A percentile compares a stretch with the other conserved stretches of the same genome.
phyloP scores from a whole-genome alignment of 2,329 filamentous ascomycete species.

The Colletotrichum incanum region DNA sequence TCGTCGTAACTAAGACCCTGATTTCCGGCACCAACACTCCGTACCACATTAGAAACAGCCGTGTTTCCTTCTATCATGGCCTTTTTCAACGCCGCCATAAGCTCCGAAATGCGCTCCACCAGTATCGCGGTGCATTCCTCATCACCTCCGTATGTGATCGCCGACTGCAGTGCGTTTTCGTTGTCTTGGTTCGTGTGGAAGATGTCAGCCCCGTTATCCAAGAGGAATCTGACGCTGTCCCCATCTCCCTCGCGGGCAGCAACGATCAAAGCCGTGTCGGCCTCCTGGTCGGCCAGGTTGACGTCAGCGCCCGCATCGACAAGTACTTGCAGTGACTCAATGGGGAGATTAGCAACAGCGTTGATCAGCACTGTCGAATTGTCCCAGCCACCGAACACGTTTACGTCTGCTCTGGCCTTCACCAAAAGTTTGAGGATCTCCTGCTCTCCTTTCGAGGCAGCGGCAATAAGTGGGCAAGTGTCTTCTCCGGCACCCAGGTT shows the following conservation, averaged over 20 bases:
- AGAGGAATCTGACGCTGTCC: constrained; percentile 53
- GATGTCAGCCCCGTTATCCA: constrained; percentile 55
- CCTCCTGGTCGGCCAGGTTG: constrained; percentile 52
- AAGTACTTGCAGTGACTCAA: constrained; percentile 50
- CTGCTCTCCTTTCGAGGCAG: constrained; percentile 52
- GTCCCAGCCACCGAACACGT: constrained; percentile 54
- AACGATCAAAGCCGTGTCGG: constrained; percentile 57
- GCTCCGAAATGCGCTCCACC: constrained; percentile 49
- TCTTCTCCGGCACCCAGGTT: constrained; percentile 54
- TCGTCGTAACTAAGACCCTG: constrained; percentile 48
- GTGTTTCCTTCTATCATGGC: constrained; percentile 51
- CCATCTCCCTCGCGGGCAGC: constrained; percentile 53
- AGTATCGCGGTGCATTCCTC: constrained; percentile 51
- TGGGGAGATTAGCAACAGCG: constrained; percentile 53
- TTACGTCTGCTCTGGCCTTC: constrained; percentile 53
- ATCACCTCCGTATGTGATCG: constrained; percentile 46
- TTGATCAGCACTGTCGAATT: constrained; percentile 56
- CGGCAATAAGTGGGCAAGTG: constrained; percentile 56
- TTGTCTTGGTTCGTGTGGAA: constrained; percentile 51
- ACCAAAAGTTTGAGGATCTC: constrained; percentile 55
- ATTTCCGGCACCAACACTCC: constrained; percentile 47
- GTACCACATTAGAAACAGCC: constrained; percentile 49
- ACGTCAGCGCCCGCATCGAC: constrained; percentile 57
- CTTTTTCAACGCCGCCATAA: constrained; percentile 50
- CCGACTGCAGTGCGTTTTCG: constrained; percentile 52